Evolutionary conservation across 148 eudicot genomes (phyloP), one percentile per base, ranked within the genome.

Genomic region (Selenicereus undatus): DNA sequence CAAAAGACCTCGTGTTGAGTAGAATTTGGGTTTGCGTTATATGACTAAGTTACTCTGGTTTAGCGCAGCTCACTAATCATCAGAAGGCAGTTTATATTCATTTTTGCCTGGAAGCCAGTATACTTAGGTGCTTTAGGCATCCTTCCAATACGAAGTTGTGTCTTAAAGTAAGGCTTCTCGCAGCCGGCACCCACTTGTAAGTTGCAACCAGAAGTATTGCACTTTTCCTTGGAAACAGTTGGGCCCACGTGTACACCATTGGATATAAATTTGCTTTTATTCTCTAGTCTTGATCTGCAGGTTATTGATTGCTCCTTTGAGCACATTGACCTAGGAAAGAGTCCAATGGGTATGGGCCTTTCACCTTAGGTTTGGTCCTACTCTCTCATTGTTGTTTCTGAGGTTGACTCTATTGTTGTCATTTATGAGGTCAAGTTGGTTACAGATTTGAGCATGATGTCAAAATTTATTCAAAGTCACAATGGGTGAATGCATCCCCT

Each of bases 371-470:
- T 13, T 39, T 50, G 62, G 62, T 18, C 62, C 14, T 32, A 74
- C 35, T 21, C 30, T 21, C 17, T 36, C 62, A 74, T 16, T 36
- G 20, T 26, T 22, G 35, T 32, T 74, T 51, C 62, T 50, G 35
- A 60, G 7, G 0, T 7, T 39, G 43, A 39, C 43, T 39, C 43
- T 39, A 4, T 39, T 39, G 43, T 39, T 5, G 43, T 39, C 43
- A 39, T 39, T 39, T 39, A 4, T 39, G 43, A 74, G 16, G 32
- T 27, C 62, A 26, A 74, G 11, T 50, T 50, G 42, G 32, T 21
- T 43, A 48, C 62, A 30, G 24, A 27, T 51, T 74, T 74, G 35
- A 74, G 62, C 77, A 74, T 26, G 60, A 50, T 74, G 36, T 56
- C 39, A 13, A 39, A 39, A 39, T 7, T 39, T 39, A 39, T 39